Conservation (phyloP, 2,329 filamentous ascomycete species). For the Aspergillus alliaceus region DNA sequence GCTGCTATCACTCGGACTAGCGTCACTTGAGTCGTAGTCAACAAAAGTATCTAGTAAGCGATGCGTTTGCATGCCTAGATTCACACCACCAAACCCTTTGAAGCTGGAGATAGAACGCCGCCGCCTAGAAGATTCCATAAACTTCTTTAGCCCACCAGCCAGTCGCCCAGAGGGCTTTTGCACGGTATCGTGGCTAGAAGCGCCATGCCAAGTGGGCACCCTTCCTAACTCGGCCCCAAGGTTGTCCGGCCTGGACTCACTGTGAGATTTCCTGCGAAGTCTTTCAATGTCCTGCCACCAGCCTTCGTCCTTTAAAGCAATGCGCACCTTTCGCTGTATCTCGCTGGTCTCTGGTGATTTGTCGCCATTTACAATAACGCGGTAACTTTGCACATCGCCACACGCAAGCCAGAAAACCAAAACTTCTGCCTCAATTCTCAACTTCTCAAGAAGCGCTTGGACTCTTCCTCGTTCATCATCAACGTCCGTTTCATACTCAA, state of each 20-base stretch:
- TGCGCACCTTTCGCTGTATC: slow-evolving; percentile 61
- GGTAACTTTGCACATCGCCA: slow-evolving; percentile 70
- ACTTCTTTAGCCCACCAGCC: slow-evolving; percentile 60
- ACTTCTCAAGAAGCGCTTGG: slow-evolving; percentile 71
- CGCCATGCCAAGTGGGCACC: slow-evolving; percentile 52
- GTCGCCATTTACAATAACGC: slow-evolving; percentile 74
- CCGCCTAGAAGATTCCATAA: slow-evolving; percentile 62
- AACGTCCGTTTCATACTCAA: slow-evolving; percentile 83
- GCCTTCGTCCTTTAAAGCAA: slow-evolving; percentile 67
- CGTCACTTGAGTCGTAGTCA: slow-evolving; percentile 48
- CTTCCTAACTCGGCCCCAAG: slow-evolving; percentile 38
- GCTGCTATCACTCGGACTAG: slow-evolving; percentile 44
- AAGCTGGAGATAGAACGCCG: slow-evolving; percentile 50
- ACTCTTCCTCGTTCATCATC: slow-evolving; percentile 74
- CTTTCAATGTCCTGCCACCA: slow-evolving; percentile 80
- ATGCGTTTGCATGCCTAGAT: slow-evolving; percentile 73
- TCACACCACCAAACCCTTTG: slow-evolving; percentile 57
- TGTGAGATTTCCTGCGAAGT: slow-evolving; percentile 28
- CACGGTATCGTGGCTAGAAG: slow-evolving; percentile 53
- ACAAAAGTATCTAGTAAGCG: slow-evolving; percentile 65
- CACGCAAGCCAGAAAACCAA: slow-evolving; percentile 79
- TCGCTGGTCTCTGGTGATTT: slow-evolving; percentile 52
- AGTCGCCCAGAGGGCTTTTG: slow-evolving; percentile 46
- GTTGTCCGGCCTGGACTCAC: slow-evolving; percentile 15
- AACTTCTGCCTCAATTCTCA: slow-evolving; percentile 77